phyloP scores from a whole-genome alignment of 2,329 filamentous ascomycete species.

The Aspergillus terreus region DNA sequence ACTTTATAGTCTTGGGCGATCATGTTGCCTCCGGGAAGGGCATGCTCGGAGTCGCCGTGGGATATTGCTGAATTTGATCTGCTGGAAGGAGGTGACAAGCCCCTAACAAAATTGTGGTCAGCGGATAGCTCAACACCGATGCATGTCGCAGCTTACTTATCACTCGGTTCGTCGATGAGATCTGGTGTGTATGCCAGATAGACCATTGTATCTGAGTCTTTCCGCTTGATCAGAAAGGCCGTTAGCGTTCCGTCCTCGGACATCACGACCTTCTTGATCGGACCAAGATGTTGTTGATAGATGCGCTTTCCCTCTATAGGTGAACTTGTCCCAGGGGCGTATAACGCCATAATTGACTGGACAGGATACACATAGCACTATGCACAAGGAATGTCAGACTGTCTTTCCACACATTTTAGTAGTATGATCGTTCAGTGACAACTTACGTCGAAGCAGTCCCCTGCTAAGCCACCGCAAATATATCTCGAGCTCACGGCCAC shows the following conservation, averaged over 20 bases:
- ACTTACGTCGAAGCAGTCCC: constrained; percentile 8
- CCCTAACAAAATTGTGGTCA: not conserved
- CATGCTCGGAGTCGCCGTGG: not conserved
- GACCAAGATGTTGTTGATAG: constrained; percentile 3
- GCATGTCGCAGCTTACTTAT: constrained; percentile 2
- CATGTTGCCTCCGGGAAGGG: constrained; percentile 7
- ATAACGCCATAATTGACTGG: not conserved
- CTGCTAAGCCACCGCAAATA: constrained; percentile 7
- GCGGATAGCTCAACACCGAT: not conserved
- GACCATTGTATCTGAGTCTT: constrained; percentile 1
- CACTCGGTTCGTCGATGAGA: constrained; percentile 6
- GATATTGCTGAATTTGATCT: constrained; percentile 10
- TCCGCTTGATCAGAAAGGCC: constrained; percentile 7
- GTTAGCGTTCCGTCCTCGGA: constrained; percentile 10
- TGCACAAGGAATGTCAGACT: not conserved
- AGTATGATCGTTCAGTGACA: not conserved
- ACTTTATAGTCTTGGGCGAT: constrained; percentile 2
- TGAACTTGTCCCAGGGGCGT: not conserved
- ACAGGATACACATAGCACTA: constrained; percentile 13
- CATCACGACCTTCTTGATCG: constrained; percentile 14
- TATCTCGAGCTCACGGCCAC: constrained; percentile 10
- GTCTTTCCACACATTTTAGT: not conserved
- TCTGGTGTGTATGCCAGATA: constrained; percentile 13
- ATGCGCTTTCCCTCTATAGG: not conserved
- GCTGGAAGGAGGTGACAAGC: constrained; percentile 4